Conservation (phyloP, 1,284 basidiomycete genomes). For the Xerocomus cyaneibrunnescens region DNA sequence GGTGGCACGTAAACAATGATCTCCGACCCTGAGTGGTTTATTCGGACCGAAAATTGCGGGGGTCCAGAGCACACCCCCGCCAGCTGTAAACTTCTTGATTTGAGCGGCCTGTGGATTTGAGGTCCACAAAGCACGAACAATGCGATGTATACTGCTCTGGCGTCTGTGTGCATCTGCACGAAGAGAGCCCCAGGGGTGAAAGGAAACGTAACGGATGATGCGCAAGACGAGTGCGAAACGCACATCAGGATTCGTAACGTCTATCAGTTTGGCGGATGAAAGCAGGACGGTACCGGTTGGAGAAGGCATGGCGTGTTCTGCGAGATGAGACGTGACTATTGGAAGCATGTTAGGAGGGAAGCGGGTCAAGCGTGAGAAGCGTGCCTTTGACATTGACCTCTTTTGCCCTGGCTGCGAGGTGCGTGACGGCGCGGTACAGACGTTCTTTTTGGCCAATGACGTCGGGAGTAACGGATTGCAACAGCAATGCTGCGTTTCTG, state of each 20-base stretch:
- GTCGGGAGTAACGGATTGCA: constrained; percentile 32
- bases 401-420: constrained; percentile 35
- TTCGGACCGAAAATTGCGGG: constrained; percentile 42
- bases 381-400: constrained; percentile 39
- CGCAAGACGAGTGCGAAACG: constrained; percentile 54
- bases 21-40: constrained; percentile 26
- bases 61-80: constrained; percentile 61
- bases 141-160: constrained; percentile 42
- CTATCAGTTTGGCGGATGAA: constrained; percentile 34
- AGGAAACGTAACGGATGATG: constrained; percentile 66
- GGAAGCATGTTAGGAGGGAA: constrained; percentile 6
- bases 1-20: constrained; percentile 11
- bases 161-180: constrained; percentile 58
- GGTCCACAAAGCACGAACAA: constrained; percentile 48
- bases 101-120: constrained; percentile 21
- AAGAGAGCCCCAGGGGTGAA: constrained; percentile 69
- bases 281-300: constrained; percentile 54
- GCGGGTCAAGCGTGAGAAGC: constrained; percentile 11
- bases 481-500: constrained; percentile 27
- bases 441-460: constrained; percentile 34
- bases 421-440: constrained; percentile 37
- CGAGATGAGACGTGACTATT: constrained; percentile 42
- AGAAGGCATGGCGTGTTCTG: constrained; percentile 39
- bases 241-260: constrained; percentile 39
- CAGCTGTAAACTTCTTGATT: constrained; percentile 42